A percentile compares a stretch with the other conserved stretches of the same genome.
These are phyloP conservation scores for Boletus rufocinnamomeus DNA, from an alignment of 768 basidiomycete genomes.

Conservation along the genomic window DNA sequence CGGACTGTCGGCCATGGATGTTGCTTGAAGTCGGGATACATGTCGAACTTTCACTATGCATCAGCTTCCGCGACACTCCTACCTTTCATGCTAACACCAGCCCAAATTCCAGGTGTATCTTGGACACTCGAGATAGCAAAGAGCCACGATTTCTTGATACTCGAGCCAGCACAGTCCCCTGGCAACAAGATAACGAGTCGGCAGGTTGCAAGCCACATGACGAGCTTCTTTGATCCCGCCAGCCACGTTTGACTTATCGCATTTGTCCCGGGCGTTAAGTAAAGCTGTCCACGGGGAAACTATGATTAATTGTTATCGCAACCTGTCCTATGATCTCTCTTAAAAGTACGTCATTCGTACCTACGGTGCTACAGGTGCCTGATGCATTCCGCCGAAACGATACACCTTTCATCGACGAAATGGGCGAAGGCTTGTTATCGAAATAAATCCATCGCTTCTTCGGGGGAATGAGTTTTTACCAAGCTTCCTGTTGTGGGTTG, in stretches of 20 bases:
- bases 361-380: neutral
- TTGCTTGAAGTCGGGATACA: neutral
- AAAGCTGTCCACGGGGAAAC: neutral
- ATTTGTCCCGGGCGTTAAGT: neutral
- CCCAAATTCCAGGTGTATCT: neutral
- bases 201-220: neutral
- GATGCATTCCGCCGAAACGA: neutral
- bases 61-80: neutral
- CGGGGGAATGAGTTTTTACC: neutral
- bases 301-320: neutral
- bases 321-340: neutral
- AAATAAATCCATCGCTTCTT: neutral
- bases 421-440: neutral
- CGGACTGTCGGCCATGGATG: neutral
- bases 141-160: neutral
- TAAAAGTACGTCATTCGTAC: neutral
- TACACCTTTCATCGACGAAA: neutral
- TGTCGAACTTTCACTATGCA: neutral
- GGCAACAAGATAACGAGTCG: neutral
- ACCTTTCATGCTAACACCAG: neutral
- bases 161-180: neutral
- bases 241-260: neutral
- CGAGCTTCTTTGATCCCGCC: neutral
- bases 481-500: neutral
- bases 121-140: neutral